Evolutionary conservation across 176 grass and related monocot species (phyloP), one percentile per base, ranked within the genome.

Genomic region (Leersia perrieri): DNA sequence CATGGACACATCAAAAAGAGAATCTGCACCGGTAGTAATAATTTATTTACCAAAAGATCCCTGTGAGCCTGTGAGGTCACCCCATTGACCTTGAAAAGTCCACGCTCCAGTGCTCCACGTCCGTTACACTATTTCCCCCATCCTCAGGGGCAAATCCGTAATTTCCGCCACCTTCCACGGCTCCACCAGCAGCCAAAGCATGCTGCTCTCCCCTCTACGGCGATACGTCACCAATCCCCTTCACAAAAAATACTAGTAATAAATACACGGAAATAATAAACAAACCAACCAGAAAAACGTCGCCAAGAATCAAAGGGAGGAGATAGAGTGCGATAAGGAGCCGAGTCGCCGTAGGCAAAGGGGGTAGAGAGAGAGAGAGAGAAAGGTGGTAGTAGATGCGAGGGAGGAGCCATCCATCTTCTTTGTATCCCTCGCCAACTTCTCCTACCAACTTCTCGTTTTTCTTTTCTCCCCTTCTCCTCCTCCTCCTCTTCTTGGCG

Each of bases 341-440:
- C 13, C 45, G 31, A 73, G 80, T 58, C 45, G 78, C 29, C 76
- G 78, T 1, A 12, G 32, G 22, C 5, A 29, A 29, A n/a, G 3
- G 42, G 16, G 23, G 32, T 64, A 63, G 68, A 84, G 44, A 36
- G 72, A 73, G 23, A 73, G 71, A 84, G 30, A 82, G 9, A 53
- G 49, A 53, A 31, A 3, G 31, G 1, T n/a, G 36, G 91, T 91
- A 68, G 92, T 92, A 85, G 88, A 93, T 84, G 88, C 85, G 90
- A 3, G 7, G 49, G n/a, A n/a, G n/a, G n/a, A n/a, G n/a, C n/a
- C n/a, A 93, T 80, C 68, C 86, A 86, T 77, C 94, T 71, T 88
- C 91, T 83, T 97, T 87, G 80, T 90, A 84, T 87, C 86, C 83
- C 87, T 84, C 80, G 82, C 69, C 92, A 89, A 82, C 91, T 88